Percentiles rank a stretch among this genome's conserved stretches.
Evolutionary conservation across 306 rosid species (phyloP).

Genomic region (Acacia acuminata): DNA sequence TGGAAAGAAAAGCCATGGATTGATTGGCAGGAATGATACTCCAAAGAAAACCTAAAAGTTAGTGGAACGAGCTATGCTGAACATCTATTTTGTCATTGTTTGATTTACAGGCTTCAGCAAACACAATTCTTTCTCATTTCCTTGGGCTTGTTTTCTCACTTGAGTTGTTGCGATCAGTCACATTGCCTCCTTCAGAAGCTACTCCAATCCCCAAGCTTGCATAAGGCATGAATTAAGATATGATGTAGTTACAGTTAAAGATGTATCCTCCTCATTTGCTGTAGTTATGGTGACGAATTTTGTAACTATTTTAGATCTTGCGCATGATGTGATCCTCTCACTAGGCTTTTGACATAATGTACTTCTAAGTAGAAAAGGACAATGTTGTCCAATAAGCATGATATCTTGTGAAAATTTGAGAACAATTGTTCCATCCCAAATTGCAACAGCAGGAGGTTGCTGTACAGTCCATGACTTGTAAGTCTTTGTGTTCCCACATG

Average conservation of each 20-base stretch:
- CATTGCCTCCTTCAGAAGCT: conserved; percentile 70
- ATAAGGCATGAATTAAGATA: conserved; percentile 29
- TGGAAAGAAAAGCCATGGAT: background rate
- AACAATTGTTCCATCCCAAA: background rate
- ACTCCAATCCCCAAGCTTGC: conserved; percentile 69
- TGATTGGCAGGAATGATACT: conserved; percentile 1
- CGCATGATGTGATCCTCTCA: conserved; percentile 21
- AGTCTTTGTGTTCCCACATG: background rate
- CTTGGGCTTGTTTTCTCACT: conserved; percentile 85
- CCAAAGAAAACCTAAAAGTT: background rate
- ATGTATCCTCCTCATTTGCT: conserved; percentile 19
- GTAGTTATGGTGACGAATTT: conserved; percentile 25
- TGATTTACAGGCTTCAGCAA: conserved; percentile 22
- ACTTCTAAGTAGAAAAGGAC: conserved; percentile 21
- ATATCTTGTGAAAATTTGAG: background rate
- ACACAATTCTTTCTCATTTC: conserved; percentile 81
- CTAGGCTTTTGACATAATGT: conserved; percentile 23
- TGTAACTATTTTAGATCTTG: conserved; percentile 21
- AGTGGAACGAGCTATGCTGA: background rate
- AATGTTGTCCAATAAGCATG: conserved; percentile 3
- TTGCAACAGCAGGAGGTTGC: background rate
- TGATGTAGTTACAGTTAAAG: conserved; percentile 6
- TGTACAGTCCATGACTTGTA: background rate
- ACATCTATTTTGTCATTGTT: background rate
- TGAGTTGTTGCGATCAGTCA: conserved; percentile 89